Evolutionary conservation across 1,139 yeast species (phyloP), one percentile per base, ranked within the genome.

Genomic region (Suhomyces ambrosiae): DNA sequence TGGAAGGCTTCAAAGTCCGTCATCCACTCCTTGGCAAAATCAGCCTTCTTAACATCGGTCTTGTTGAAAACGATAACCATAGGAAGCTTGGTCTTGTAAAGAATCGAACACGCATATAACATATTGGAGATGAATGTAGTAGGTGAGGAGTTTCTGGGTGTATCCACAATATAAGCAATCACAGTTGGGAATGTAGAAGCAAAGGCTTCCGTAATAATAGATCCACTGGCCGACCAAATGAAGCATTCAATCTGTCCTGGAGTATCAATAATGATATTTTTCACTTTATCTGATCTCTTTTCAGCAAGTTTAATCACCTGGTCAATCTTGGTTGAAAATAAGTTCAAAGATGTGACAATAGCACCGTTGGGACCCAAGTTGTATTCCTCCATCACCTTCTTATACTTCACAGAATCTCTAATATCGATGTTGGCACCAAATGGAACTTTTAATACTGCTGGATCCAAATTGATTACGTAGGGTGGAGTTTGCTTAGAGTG

Each of bases 231-330:
- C 32, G 95, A 84, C 95, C 95, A 86, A 35, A 92, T 89, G 59
- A 92, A 92, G 65, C 97, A 88, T 61, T 92, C 98, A 46, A 94
- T 94, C 63, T 94, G 99, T 6, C 99, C 99, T 0, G 99, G 99
- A 1, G 99, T 94, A 61, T 94, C 99, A 35, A 92, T 78, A 32
- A 94, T 84, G 45, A 92, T 86, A 58, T 89, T 84, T 21, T 79
- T 64, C 45, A 77, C 76, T 30, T 68, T 66, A 19, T 79, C 82
- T 1, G 87, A 72, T 52, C 94, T 77, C 56, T 88, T 88, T 54
- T 90, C 96, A 14, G 90, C 86, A 32, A 94, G 70, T 32, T 79
- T 76, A 42, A 94, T 80, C 6, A 94, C 97, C 63, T 94, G 98
- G 58, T 94, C 99, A 41, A 94, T 88, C 62, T 94, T 94, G 18